Evolutionary conservation across 140 eudicot species (phyloP).

Genomic region (Oenanthe javanica): DNA sequence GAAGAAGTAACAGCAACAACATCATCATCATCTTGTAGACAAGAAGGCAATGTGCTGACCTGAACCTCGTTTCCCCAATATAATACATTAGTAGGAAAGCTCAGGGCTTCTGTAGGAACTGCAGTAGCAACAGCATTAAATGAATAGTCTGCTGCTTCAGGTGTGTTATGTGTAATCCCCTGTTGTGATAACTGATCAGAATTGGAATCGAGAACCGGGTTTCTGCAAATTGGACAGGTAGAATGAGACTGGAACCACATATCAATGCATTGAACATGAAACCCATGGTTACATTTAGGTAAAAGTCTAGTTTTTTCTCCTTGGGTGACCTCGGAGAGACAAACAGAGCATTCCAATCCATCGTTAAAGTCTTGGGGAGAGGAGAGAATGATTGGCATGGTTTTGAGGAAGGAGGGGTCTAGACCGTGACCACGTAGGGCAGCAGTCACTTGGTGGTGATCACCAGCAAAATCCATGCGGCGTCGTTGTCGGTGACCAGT

Average conservation of each 20-base stretch:
- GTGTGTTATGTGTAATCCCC: slow-evolving; percentile 1
- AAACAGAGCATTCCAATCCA: slow-evolving; percentile 63
- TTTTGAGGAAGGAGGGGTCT: slow-evolving; percentile 43
- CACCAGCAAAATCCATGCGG: slow-evolving; percentile 34
- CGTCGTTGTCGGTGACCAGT: slow-evolving; percentile 27
- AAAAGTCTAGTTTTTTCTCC: slow-evolving; percentile 43
- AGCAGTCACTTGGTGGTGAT: slow-evolving; percentile 20
- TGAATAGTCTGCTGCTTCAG: slow-evolving; percentile 1
- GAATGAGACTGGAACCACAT: slow-evolving; percentile 45
- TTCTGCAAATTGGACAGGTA: slow-evolving; percentile 55
- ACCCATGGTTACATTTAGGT: slow-evolving; percentile 46
- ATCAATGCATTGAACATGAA: slow-evolving; percentile 53
- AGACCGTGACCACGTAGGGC: slow-evolving; percentile 49
- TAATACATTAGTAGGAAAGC: slow-evolving; percentile 3
- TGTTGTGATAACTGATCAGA: slow-evolving; percentile 14
- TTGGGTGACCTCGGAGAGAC: slow-evolving; percentile 37
- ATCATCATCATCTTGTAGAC: background rate
- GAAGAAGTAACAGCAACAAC: background rate
- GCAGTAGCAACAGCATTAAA: background rate
- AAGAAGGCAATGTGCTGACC: slow-evolving; percentile 6
- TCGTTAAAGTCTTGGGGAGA: slow-evolving; percentile 43
- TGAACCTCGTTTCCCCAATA: slow-evolving; percentile 3
- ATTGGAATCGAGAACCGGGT: slow-evolving; percentile 18
- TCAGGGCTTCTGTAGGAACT: background rate
- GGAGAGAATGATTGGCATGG: slow-evolving; percentile 41